Conservation (phyloP, 2,329 filamentous ascomycete species). For the Harringtonia aguacate region DNA sequence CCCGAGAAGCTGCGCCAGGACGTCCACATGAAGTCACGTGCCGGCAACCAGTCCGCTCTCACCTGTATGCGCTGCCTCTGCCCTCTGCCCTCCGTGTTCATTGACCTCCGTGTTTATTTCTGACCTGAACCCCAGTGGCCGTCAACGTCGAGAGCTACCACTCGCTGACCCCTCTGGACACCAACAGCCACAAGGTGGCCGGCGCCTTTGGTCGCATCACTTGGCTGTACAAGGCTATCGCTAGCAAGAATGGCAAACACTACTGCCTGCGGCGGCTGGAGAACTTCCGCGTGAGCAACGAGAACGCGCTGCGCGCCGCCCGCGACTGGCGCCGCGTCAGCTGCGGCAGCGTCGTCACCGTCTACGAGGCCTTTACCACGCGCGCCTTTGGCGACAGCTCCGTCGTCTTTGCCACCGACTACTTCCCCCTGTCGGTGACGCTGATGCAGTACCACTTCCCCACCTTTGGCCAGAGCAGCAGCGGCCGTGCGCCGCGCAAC, state of each 20-base stretch:
- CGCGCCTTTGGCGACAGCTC: slow-evolving; percentile 90
- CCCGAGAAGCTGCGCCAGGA: slow-evolving; percentile 80
- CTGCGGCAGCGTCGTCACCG: slow-evolving; percentile 71
- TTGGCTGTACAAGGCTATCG: slow-evolving; percentile 93
- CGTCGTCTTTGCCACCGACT: slow-evolving; percentile 86
- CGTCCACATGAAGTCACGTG: slow-evolving; percentile 77
- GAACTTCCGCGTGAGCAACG: slow-evolving; percentile 79
- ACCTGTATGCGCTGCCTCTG: slow-evolving; percentile 22
- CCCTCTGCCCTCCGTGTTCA: background rate
- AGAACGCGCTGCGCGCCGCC: slow-evolving; percentile 75
- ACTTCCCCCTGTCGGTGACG: slow-evolving; percentile 83
- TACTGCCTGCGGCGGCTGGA: slow-evolving; percentile 83
- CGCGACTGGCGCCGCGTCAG: slow-evolving; percentile 82
- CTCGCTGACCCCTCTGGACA: slow-evolving; percentile 82
- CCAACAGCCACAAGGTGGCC: slow-evolving; percentile 41
- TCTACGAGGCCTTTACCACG: slow-evolving; percentile 89
- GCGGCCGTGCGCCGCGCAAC: slow-evolving; percentile 19
- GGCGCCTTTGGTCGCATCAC: slow-evolving; percentile 67
- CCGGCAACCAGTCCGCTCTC: slow-evolving; percentile 73
- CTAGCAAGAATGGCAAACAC: slow-evolving; percentile 76
- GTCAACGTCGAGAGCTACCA: slow-evolving; percentile 71
- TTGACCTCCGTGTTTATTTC: background rate
- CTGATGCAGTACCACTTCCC: slow-evolving; percentile 71
- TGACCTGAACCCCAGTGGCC: slow-evolving; percentile 18
- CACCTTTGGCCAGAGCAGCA: slow-evolving; percentile 29